Percentiles rank a stretch among this genome's conserved stretches.
These are phyloP conservation scores for Nemania serpens DNA, from an alignment of 2,329 filamentous ascomycete species.

Conservation along the genomic window DNA sequence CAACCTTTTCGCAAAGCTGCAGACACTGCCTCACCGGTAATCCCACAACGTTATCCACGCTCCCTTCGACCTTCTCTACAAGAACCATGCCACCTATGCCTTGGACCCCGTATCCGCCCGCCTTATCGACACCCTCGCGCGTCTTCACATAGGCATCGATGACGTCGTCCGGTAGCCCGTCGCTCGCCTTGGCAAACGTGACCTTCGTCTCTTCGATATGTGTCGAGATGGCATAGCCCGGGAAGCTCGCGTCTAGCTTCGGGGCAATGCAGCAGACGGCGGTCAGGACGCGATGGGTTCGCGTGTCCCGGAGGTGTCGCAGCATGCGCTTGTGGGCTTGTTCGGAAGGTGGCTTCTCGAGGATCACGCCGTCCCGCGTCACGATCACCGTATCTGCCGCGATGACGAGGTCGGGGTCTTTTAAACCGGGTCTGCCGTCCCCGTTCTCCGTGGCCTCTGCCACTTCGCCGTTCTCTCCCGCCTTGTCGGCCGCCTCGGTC, in stretches of 20 bases:
- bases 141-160: conserved; percentile 80
- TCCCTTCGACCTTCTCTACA: conserved; percentile 86
- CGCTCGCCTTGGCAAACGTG: conserved; percentile 71
- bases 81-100: conserved; percentile 84
- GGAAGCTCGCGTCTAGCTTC: conserved; percentile 76
- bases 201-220: conserved; percentile 91
- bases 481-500: conserved; percentile 37
- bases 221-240: conserved; percentile 81
- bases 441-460: background rate
- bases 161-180: conserved; percentile 74
- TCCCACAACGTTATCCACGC: conserved; percentile 92
- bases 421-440: background rate
- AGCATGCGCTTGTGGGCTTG: conserved; percentile 85
- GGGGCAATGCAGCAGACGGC: conserved; percentile 84
- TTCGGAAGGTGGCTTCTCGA: conserved; percentile 89
- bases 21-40: conserved; percentile 80
- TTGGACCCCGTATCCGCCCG: conserved; percentile 93
- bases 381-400: conserved; percentile 92
- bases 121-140: conserved; percentile 92
- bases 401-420: conserved; percentile 82
- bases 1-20: conserved; percentile 84
- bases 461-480: background rate
- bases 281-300: conserved; percentile 82
- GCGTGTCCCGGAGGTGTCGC: conserved; percentile 76
- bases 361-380: conserved; percentile 71